Conservation (phyloP, 2,329 filamentous ascomycete species). For the Aspergillus tamarii region DNA sequence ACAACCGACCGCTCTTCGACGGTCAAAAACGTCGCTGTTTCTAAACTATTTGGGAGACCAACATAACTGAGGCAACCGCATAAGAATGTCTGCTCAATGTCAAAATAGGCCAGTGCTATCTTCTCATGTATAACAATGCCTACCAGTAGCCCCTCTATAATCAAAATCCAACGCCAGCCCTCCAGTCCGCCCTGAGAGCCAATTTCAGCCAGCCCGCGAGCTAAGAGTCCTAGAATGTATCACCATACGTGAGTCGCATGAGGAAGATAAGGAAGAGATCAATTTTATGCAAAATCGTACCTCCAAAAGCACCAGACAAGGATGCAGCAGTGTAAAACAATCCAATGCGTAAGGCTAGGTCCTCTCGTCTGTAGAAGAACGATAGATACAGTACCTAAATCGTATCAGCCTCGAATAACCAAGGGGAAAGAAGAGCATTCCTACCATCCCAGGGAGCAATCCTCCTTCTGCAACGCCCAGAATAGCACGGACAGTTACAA, state of each 20-base stretch:
- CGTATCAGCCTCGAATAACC: constrained; percentile 1
- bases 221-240: constrained; percentile 53
- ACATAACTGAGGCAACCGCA: constrained; percentile 58
- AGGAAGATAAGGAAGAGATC: neutral
- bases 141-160: constrained; percentile 57
- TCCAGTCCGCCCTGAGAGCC: constrained; percentile 57
- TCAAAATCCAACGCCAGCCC: constrained; percentile 66
- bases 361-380: constrained; percentile 61
- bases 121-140: neutral
- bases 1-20: constrained; percentile 57
- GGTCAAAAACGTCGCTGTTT: constrained; percentile 58
- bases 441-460: constrained; percentile 67
- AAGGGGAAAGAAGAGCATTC: neutral
- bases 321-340: constrained; percentile 71
- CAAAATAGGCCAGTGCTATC: neutral
- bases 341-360: constrained; percentile 66
- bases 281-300: constrained; percentile 26
- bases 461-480: constrained; percentile 68
- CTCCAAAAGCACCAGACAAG: constrained; percentile 66
- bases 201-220: constrained; percentile 64
- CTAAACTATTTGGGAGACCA: constrained; percentile 59
- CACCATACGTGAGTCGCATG: neutral
- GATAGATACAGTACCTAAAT: constrained; percentile 65
- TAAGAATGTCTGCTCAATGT: constrained; percentile 52
- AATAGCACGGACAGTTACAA: constrained; percentile 63